A percentile compares a stretch with the other conserved stretches of the same genome.
phyloP scores from a whole-genome alignment of 179 eudicot genomes.

The Silene coronaria region DNA sequence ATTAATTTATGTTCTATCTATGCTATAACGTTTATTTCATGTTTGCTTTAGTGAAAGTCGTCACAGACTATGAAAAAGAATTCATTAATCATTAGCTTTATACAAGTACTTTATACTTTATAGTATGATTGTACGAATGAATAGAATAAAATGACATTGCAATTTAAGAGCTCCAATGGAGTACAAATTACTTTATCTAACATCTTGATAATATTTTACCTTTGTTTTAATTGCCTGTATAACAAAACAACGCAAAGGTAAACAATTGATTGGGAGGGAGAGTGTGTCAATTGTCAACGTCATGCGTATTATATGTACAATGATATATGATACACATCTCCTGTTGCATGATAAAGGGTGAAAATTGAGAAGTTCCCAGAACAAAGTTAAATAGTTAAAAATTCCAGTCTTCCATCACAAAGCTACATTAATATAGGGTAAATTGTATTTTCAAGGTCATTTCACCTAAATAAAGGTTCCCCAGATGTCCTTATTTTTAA shows the following conservation, averaged over 20 bases:
- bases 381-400: neutral
- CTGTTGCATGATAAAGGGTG: slow-evolving; percentile 4
- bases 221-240: too few species aligned
- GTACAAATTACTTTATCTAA: neutral
- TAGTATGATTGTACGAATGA: neutral
- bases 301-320: too few species aligned
- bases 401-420: slow-evolving; percentile 2
- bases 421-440: slow-evolving; percentile 2
- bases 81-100: neutral
- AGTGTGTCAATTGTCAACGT: too few species aligned
- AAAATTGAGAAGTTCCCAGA: neutral
- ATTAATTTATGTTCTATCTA: slow-evolving; percentile 8
- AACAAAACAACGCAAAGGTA: too few species aligned
- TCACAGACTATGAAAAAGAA: neutral
- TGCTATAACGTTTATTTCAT: slow-evolving; percentile 10
- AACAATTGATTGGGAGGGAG: too few species aligned
- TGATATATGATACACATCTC: neutral
- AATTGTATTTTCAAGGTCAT: neutral
- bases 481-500: neutral
- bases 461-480: neutral
- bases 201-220: too few species aligned
- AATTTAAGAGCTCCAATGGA: neutral
- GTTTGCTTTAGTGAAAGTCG: neutral
- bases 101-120: too few species aligned
- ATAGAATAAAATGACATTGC: neutral